phyloP scores from a whole-genome alignment of 2,329 filamentous ascomycete species.

The Podosphaera leucotricha region DNA sequence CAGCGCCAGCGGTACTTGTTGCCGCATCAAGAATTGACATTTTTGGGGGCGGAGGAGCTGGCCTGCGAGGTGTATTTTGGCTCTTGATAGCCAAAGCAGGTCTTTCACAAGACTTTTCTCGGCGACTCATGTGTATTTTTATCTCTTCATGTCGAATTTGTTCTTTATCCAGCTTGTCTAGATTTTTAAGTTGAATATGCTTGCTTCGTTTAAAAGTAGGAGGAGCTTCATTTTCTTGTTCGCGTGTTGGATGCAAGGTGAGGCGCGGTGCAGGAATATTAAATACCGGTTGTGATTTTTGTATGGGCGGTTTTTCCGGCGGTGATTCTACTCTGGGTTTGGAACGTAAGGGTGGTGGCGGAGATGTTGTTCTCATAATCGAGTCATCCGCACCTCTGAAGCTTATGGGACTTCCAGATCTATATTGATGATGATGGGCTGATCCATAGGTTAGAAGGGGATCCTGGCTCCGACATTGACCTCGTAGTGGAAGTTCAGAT shows the following conservation, averaged over 20 bases:
- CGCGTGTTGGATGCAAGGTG: conserved; percentile 36
- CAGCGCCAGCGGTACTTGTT: conserved; percentile 59
- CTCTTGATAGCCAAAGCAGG: conserved; percentile 29
- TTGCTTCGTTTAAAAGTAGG: conserved; percentile 36
- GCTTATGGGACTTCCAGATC: conserved; percentile 34
- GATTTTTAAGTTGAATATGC: conserved; percentile 9
- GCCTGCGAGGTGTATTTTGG: conserved; percentile 50
- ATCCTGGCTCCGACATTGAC: conserved; percentile 8
- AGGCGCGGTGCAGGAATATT: conserved; percentile 31
- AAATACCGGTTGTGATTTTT: conserved; percentile 28
- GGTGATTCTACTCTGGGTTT: conserved; percentile 15
- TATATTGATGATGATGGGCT: conserved; percentile 8
- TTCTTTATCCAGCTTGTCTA: conserved; percentile 22
- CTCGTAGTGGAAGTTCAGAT: conserved; percentile 11
- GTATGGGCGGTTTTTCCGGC: conserved; percentile 19
- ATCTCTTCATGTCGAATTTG: conserved; percentile 26
- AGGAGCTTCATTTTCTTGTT: conserved; percentile 69
- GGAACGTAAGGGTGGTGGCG: conserved; percentile 10
- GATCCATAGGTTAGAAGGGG: conserved; percentile 17
- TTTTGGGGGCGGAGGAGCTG: conserved; percentile 68
- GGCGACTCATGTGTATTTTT: conserved; percentile 18
- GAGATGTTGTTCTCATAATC: conserved; percentile 12
- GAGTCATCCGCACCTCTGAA: conserved; percentile 15
- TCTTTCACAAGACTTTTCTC: conserved; percentile 27
- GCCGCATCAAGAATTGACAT: conserved; percentile 92